These are phyloP conservation scores for Teratosphaeria gauchensis DNA, from an alignment of 2,329 filamentous ascomycete species.

Conservation along the genomic window DNA sequence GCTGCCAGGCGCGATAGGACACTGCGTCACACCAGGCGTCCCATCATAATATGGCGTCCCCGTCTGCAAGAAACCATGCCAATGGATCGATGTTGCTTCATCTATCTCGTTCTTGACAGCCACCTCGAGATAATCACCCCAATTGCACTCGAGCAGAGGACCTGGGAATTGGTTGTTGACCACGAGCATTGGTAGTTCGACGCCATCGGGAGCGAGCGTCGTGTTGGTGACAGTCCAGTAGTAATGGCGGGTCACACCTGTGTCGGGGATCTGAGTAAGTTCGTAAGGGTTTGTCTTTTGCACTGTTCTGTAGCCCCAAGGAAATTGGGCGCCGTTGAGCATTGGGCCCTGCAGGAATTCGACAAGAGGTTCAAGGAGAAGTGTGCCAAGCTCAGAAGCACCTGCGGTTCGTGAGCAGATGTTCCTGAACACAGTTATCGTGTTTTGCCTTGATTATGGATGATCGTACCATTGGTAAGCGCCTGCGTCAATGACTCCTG, in stretches of 20 bases:
- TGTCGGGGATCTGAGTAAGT: conserved; percentile 17
- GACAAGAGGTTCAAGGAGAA: background rate
- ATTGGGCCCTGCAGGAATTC: conserved; percentile 14
- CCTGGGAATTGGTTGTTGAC: conserved; percentile 26
- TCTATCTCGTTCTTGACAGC: conserved; percentile 28
- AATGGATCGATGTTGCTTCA: conserved; percentile 26
- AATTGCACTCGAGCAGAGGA: conserved; percentile 27
- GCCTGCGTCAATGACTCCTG: background rate
- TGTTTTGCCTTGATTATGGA: background rate
- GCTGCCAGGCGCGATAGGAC: conserved; percentile 23
- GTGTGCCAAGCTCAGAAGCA: background rate
- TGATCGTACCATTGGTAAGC: background rate
- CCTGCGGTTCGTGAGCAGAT: background rate
- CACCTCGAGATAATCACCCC: conserved; percentile 25
- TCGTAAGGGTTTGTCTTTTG: conserved; percentile 24
- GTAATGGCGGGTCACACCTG: conserved; percentile 22
- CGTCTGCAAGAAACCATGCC: conserved; percentile 23
- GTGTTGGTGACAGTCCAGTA: conserved; percentile 18
- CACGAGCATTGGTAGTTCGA: conserved; percentile 19
- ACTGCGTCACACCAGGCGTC: conserved; percentile 22
- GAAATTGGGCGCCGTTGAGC: conserved; percentile 10
- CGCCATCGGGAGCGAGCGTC: conserved; percentile 22
- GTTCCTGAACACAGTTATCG: background rate
- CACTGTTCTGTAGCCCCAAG: conserved; percentile 21
- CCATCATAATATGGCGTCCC: conserved; percentile 24